Conservation (phyloP, 164 flowering plant genomes). For the Pachysandra terminalis region DNA sequence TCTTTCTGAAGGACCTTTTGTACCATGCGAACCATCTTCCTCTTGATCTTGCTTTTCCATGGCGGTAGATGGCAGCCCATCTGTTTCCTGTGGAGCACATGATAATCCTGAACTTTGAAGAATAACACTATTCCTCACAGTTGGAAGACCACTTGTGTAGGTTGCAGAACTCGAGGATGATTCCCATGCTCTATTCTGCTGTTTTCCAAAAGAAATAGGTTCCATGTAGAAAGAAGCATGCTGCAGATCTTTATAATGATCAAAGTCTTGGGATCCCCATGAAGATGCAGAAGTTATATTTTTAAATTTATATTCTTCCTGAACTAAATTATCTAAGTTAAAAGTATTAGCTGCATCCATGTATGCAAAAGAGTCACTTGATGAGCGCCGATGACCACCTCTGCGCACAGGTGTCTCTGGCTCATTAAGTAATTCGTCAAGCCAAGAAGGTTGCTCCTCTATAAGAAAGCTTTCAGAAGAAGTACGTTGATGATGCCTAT, state of each 20-base stretch:
- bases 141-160: constrained; percentile 23
- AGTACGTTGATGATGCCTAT: constrained; percentile 52
- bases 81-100: constrained; percentile 27
- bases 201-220: constrained; percentile 22
- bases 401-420: constrained; percentile 62
- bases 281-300: constrained; percentile 31
- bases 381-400: constrained; percentile 68
- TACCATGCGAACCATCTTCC: constrained; percentile 32
- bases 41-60: constrained; percentile 28
- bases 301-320: constrained; percentile 31
- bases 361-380: constrained; percentile 79
- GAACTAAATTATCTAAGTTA: constrained; percentile 32
- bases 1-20: constrained; percentile 41
- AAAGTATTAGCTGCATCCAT: constrained; percentile 36
- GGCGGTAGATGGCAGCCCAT: constrained; percentile 20
- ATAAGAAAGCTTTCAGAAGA: constrained; percentile 58
- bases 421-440: constrained; percentile 75
- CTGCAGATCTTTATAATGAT: constrained; percentile 29
- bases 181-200: constrained; percentile 39
- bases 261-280: constrained; percentile 44
- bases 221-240: constrained; percentile 38
- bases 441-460: constrained; percentile 85
- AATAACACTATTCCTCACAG: constrained; percentile 27
- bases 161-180: constrained; percentile 17
- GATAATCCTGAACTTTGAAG: constrained; percentile 30